Evolutionary conservation across 2,329 filamentous ascomycete genomes (phyloP), one percentile per base, ranked within the genome.

Genomic region (Pseudogymnoascus sp.): DNA sequence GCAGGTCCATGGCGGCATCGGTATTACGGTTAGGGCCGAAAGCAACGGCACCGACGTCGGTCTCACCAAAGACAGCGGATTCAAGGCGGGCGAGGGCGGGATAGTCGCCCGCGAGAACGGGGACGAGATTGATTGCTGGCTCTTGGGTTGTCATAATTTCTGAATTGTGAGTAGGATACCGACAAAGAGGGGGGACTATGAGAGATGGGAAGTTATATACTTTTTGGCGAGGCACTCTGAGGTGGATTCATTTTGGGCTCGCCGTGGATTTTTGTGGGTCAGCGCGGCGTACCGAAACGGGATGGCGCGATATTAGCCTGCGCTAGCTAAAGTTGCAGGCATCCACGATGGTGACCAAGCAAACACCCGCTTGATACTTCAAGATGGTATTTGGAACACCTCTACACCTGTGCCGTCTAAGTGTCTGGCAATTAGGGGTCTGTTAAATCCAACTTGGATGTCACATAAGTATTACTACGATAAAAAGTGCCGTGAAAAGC

Each of bases 1-100:
- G 47, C 47, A 19, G 47, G 5, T 56, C 59, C 35, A 61, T 60
- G 29, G 67, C 67, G 4, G 50, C 64, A 21, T 69, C 66, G 14
- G 64, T 5, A 4, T 61, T 19, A 21, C 67, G 68, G 1, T 64
- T 66, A 1, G 37, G 33, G 14, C 59, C 37, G 29, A 56, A 56
- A 65, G 66, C 6, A 69, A 44, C 6, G 24, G 50, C 59, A 7
- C 35, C 53, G 61, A 69, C 66, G 14, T 64, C 61, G 2, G 66
- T 65, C 13, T 65, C 19, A 6, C 61, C 62, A 62, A 69, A 68
- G 50, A 56, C 60, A 2, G 3, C 35, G 21, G 29, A 59, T 63
- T 68, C 65, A 6, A 69, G 60, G 14, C 33, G 14, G n/a, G 67
- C 61, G 16, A 68, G 33, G 10, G 62, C 16, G 35, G 40, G 37